Evolutionary conservation across 805 yeast genomes (phyloP).

Genomic region (Teunomyces barrocoloradensis): DNA sequence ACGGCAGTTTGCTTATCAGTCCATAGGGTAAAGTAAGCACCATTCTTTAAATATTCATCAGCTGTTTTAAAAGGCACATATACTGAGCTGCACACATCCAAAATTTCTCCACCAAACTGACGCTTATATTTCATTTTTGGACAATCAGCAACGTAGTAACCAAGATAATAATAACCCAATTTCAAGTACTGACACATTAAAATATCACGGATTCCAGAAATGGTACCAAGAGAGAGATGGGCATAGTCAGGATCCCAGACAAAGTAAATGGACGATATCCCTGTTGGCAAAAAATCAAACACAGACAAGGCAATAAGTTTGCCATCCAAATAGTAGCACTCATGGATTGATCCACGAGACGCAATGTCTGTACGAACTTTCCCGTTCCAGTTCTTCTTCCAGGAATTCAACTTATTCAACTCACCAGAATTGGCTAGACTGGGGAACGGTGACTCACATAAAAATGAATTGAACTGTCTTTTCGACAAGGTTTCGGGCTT

Average conservation of each 20-base stretch:
- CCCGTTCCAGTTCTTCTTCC: slow-evolving; percentile 30
- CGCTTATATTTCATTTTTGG: slow-evolving; percentile 79
- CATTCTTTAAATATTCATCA: slow-evolving; percentile 24
- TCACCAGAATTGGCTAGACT: slow-evolving; percentile 20
- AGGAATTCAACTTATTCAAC: slow-evolving; percentile 43
- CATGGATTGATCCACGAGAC: slow-evolving; percentile 66
- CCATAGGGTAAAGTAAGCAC: slow-evolving; percentile 30
- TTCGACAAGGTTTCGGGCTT: slow-evolving; percentile 41
- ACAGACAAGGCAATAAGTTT: slow-evolving; percentile 73
- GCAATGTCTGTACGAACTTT: background rate
- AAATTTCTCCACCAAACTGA: slow-evolving; percentile 71
- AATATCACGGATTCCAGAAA: slow-evolving; percentile 73
- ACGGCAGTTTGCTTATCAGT: slow-evolving; percentile 9
- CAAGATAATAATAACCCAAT: slow-evolving; percentile 65
- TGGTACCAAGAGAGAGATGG: slow-evolving; percentile 68
- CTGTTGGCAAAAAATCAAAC: slow-evolving; percentile 70
- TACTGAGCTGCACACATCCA: slow-evolving; percentile 51
- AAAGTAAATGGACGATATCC: slow-evolving; percentile 81
- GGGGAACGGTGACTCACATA: slow-evolving; percentile 67
- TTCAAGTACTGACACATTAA: slow-evolving; percentile 47
- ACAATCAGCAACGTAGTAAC: slow-evolving; percentile 78
- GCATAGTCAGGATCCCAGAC: slow-evolving; percentile 84
- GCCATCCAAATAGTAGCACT: slow-evolving; percentile 65
- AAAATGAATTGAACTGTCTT: slow-evolving; percentile 56
- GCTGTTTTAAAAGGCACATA: slow-evolving; percentile 40